A percentile compares a stretch with the other conserved stretches of the same genome.
phyloP scores from a whole-genome alignment of 805 yeast species.

The Ascoidea rubescens region DNA sequence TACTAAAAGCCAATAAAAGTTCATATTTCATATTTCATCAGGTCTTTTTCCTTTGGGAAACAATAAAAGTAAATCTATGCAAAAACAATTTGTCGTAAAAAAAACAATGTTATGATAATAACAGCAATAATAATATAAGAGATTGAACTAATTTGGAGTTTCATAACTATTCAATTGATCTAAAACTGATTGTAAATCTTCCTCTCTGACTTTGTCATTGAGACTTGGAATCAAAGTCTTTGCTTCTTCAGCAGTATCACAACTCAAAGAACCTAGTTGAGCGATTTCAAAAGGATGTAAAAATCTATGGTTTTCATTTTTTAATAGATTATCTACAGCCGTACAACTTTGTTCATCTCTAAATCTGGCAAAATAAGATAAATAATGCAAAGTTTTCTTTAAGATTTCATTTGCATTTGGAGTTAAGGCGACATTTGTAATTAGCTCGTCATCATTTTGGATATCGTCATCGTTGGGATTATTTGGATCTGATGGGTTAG shows the following conservation, averaged over 20 bases:
- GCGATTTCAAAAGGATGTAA: conserved; percentile 95
- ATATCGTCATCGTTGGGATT: conserved; percentile 19
- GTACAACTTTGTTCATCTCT: conserved; percentile 85
- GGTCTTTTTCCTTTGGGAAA: too few species aligned
- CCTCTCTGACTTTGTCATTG: conserved; percentile 66
- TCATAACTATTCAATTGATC: conserved; percentile 71
- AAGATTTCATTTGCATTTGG: conserved; percentile 78
- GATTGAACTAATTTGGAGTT: conserved; percentile 21
- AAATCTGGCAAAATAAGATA: conserved; percentile 77
- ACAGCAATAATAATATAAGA: too few species aligned
- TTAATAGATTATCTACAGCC: conserved; percentile 81
- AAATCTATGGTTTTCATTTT: conserved; percentile 25
- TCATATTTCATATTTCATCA: too few species aligned
- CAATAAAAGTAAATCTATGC: too few species aligned
- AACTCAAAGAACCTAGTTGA: conserved; percentile 74
- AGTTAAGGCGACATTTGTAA: conserved; percentile 33
- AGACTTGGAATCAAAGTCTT: conserved; percentile 86
- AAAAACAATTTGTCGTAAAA: too few species aligned
- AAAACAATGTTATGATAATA: too few species aligned
- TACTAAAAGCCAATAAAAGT: too few species aligned
- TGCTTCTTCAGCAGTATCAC: conserved; percentile 97
- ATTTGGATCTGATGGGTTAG: conserved; percentile 21
- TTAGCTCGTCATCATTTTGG: conserved; percentile 20
- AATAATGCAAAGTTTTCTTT: conserved; percentile 81
- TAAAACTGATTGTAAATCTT: conserved; percentile 73